Percentiles rank a stretch among this genome's conserved stretches.
Conservation (phyloP, 2,329 filamentous ascomycete species). For the Fusarium sp. region DNA sequence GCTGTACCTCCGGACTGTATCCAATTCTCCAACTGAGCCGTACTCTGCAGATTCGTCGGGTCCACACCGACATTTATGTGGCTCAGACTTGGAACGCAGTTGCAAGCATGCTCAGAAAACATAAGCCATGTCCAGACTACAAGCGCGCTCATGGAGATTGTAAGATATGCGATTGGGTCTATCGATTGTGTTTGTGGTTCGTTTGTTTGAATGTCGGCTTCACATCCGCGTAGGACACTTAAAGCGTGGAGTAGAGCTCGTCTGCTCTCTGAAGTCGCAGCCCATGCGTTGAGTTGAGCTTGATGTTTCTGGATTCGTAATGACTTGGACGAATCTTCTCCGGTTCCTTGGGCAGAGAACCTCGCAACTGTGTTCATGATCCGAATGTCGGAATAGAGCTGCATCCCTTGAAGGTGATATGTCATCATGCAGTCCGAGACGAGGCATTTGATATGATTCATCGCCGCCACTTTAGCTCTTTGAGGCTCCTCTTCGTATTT, state of each 20-base stretch:
- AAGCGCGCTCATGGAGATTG: conserved; percentile 46
- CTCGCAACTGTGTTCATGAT: conserved; percentile 44
- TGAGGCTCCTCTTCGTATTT: conserved; percentile 41
- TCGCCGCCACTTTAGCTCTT: conserved; percentile 39
- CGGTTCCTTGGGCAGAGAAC: conserved; percentile 18
- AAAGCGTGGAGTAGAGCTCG: conserved; percentile 50
- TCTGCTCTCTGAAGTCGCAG: conserved; percentile 44
- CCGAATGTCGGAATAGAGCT: conserved; percentile 51
- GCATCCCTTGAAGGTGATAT: conserved; percentile 51
- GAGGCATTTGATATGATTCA: conserved; percentile 45
- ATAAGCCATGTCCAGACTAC: conserved; percentile 53
- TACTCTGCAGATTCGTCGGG: conserved; percentile 40
- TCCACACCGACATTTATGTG: conserved; percentile 41
- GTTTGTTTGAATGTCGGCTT: conserved; percentile 33
- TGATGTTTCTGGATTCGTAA: conserved; percentile 36
- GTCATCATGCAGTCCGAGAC: conserved; percentile 50
- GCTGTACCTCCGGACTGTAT: conserved; percentile 38
- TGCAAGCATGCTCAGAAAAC: conserved; percentile 41
- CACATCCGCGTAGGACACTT: conserved; percentile 46
- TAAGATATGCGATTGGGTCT: conserved; percentile 51
- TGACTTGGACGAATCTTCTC: conserved; percentile 24
- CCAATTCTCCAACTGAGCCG: conserved; percentile 45
- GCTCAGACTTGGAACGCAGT: conserved; percentile 42
- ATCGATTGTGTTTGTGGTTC: conserved; percentile 27
- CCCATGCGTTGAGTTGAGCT: conserved; percentile 46